phyloP scores from a whole-genome alignment of 2,329 filamentous ascomycete species.

The Colletotrichum plurivorum region DNA sequence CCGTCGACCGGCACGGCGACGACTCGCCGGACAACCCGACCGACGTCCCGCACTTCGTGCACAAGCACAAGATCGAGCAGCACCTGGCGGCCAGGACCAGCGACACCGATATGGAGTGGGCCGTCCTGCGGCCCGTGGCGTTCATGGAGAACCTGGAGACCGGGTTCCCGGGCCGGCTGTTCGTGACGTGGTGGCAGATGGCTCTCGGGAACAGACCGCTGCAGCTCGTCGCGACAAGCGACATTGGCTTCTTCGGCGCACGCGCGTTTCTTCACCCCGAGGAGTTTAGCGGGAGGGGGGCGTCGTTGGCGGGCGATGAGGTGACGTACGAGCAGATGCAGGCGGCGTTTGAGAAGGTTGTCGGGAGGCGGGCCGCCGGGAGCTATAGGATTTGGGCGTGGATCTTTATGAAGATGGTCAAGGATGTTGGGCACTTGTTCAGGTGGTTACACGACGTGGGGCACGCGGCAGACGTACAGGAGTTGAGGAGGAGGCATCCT shows the following conservation, averaged over 20 bases:
- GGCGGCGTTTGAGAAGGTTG: constrained; percentile 49
- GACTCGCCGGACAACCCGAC: constrained; percentile 66
- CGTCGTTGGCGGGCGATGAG: constrained; percentile 59
- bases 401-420: constrained; percentile 46
- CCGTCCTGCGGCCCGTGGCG: constrained; percentile 54
- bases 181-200: constrained; percentile 50
- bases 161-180: constrained; percentile 49
- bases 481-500: constrained; percentile 46
- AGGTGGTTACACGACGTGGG: constrained; percentile 53
- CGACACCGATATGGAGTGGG: constrained; percentile 50
- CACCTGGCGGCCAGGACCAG: constrained; percentile 64
- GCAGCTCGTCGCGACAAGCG: constrained; percentile 52
- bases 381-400: constrained; percentile 48
- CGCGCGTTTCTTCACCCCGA: constrained; percentile 51
- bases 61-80: constrained; percentile 72
- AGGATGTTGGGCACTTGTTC: constrained; percentile 54
- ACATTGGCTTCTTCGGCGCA: constrained; percentile 57
- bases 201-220: constrained; percentile 49
- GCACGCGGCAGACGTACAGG: constrained; percentile 51
- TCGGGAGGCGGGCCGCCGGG: constrained; percentile 47
- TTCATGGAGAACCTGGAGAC: constrained; percentile 57
- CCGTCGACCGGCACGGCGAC: constrained; percentile 72
- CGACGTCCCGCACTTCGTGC: constrained; percentile 70
- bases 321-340: constrained; percentile 50
- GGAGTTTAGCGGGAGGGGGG: constrained; percentile 47